A percentile compares a stretch with the other conserved stretches of the same genome.
Evolutionary conservation across 2,329 filamentous ascomycete genomes (phyloP).

Genomic region (Drechslerella stenobrocha): DNA sequence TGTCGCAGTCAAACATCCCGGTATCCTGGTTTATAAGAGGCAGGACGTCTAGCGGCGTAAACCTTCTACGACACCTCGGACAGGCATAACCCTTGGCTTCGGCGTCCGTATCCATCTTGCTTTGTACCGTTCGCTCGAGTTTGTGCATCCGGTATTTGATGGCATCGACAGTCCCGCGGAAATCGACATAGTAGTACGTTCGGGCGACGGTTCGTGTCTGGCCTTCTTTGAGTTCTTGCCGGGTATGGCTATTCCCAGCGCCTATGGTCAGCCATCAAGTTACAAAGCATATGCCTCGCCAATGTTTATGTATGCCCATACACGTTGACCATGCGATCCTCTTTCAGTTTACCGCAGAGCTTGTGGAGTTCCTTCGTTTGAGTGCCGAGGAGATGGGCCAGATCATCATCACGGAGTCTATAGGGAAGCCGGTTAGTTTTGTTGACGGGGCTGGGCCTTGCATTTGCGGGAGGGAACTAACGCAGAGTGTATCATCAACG

Average conservation of each 20-base stretch:
- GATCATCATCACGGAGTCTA: constrained; percentile 78
- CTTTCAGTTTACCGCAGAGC: constrained; percentile 78
- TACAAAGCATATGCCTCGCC: constrained; percentile 45
- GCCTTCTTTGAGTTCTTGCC: constrained; percentile 76
- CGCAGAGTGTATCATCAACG: constrained; percentile 73
- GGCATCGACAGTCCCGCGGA: constrained; percentile 88
- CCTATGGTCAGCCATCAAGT: background rate
- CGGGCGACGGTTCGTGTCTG: constrained; percentile 79
- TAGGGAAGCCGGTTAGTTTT: background rate
- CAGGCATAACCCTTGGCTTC: constrained; percentile 76
- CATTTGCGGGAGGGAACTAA: constrained; percentile 52
- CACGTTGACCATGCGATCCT: constrained; percentile 82
- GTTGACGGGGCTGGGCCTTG: background rate
- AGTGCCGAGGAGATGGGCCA: constrained; percentile 82
- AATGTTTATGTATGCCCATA: constrained; percentile 58
- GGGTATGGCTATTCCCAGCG: constrained; percentile 63
- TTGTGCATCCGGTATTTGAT: constrained; percentile 94
- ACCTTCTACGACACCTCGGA: constrained; percentile 77
- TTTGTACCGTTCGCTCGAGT: constrained; percentile 79
- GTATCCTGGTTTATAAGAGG: constrained; percentile 67
- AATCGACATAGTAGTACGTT: constrained; percentile 97
- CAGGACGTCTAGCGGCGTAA: constrained; percentile 85
- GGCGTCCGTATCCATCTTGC: constrained; percentile 64
- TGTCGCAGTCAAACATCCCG: constrained; percentile 78
- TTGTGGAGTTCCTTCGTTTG: constrained; percentile 91